phyloP scores from a whole-genome alignment of 208 protist genomes.

The Acanthamoeba lenticulata region DNA sequence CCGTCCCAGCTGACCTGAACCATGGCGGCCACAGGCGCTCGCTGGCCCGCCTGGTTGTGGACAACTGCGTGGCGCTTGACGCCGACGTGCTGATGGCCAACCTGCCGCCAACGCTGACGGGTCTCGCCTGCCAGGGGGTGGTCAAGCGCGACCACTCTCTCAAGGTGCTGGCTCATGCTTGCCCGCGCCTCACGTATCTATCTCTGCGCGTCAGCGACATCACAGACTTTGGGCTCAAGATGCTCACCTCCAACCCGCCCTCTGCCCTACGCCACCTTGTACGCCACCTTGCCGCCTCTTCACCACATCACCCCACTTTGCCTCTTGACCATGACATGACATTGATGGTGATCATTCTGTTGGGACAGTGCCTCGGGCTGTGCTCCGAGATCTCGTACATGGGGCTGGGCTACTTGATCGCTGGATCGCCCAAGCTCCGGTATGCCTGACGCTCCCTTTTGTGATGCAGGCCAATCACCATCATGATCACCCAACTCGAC shows the following conservation, averaged over 20 bases:
- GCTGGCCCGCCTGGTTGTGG: not conserved
- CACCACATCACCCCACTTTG: too few species aligned
- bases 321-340: too few species aligned
- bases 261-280: not conserved
- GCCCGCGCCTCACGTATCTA: not conserved
- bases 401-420: constrained; percentile 21
- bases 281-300: not conserved
- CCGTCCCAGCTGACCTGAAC: not conserved
- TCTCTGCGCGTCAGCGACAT: not conserved
- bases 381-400: constrained; percentile 35
- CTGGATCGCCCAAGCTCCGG: constrained; percentile 2
- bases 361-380: not conserved
- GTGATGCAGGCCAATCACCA: too few species aligned
- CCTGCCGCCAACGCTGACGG: constrained; percentile 5
- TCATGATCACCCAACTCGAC: too few species aligned
- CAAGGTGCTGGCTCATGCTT: constrained; percentile 30
- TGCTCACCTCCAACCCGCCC: not conserved
- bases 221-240: constrained; percentile 54
- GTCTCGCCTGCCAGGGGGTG: not conserved
- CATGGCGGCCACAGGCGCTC: not conserved
- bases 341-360: not conserved
- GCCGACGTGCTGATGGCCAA: not conserved
- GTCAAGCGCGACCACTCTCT: constrained; percentile 6
- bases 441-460: not conserved
- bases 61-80: not conserved